Percentiles rank a stretch among this genome's conserved stretches.
Evolutionary conservation across 2,329 filamentous ascomycete genomes (phyloP).

Genomic region (Verticillium zaregamsianum): DNA sequence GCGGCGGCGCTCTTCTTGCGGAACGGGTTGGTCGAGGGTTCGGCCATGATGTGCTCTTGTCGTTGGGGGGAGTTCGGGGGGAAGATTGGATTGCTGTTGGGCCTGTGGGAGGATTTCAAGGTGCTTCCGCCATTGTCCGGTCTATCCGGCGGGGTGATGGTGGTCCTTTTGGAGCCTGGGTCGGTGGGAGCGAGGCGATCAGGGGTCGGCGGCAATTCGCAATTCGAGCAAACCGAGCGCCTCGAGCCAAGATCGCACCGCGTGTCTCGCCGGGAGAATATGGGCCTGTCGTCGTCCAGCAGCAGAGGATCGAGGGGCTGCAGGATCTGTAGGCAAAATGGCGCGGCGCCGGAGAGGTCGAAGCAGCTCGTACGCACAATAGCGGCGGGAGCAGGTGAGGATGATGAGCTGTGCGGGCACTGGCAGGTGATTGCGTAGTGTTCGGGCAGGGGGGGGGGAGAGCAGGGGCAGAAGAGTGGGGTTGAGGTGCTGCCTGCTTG

Average conservation of each 20-base stretch:
- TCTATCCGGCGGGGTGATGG: conserved; percentile 6
- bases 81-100: neutral
- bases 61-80: conserved; percentile 1
- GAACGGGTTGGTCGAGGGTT: conserved; percentile 47
- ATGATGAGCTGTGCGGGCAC: neutral
- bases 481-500: neutral
- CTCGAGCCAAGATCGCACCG: neutral
- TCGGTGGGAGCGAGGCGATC: neutral
- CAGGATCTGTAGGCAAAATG: neutral
- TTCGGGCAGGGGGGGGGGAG: neutral
- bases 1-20: conserved; percentile 34
- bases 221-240: neutral
- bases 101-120: neutral
- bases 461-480: neutral
- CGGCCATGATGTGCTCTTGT: conserved; percentile 26
- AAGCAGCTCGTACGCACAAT: neutral
- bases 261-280: neutral
- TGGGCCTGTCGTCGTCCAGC: neutral
- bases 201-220: neutral
- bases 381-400: neutral
- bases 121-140: conserved; percentile 3
- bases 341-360: neutral
- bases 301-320: neutral
- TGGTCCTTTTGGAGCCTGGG: neutral
- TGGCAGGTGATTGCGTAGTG: neutral